Base-by-base conservation (phyloP, 805 yeast genomes). In the Schwanniomyces yamadae region DNA sequence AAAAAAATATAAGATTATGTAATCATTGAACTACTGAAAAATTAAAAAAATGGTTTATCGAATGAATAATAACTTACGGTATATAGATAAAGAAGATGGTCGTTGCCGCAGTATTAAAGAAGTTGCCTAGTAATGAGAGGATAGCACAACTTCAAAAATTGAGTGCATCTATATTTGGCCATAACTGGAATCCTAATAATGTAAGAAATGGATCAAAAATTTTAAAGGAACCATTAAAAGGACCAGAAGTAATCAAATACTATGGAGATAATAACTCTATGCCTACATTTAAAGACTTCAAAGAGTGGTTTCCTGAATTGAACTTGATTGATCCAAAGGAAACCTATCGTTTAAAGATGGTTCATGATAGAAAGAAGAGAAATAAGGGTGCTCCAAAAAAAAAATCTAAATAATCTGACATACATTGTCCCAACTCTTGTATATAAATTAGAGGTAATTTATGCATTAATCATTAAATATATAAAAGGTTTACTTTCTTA, bases 341-440 rank as follows among this genome's bases (percentile, higher is more conserved):
- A 56, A 77, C 72, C 28, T 80, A 82, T 60, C 73, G 95, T 61
- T 53, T 82, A 42, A 73, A 68, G 40, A 79, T 79, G 77, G 80
- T 78, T 15, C 78, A 53, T 22, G 69, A 64, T 38, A 73, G 86
- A 61, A 84, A 80, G 71, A 81, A 84, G 75, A 84, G 93, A 77
- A 90, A 87, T 62, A 85, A 85, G 63, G 90, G 91, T 60, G 88
- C 93, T 9, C 95, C 93, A 50, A 77, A 81, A 70, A 85, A 85
- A 71, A 77, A 74, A 64, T 42, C 50, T 20, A 47, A 53, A 36
- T 52, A 33, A 18, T 18, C 13, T 14, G 14, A 23, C 14, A 15
- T 25, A 9, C 28, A 25, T 8, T 7, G 8, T 7, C 13, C 15
- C 12, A 7, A 28, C 22, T 16, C 36, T 37, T 32, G 34, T 40